These are phyloP conservation scores for Schizonepeta tenuifolia DNA, from an alignment of 257 asterid genomes.

Conservation along the genomic window DNA sequence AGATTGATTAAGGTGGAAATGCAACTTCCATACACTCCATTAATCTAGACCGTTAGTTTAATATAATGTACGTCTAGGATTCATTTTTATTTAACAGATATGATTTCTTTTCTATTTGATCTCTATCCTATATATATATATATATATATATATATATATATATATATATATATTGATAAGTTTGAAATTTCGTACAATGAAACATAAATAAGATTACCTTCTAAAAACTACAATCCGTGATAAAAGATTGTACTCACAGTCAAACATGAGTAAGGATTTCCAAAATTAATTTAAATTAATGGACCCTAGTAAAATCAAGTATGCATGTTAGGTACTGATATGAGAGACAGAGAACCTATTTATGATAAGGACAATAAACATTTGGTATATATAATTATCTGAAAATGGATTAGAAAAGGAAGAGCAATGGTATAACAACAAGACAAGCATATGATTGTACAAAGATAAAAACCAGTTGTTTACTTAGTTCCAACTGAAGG, in stretches of 20 bases:
- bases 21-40: no score
- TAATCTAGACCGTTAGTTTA: no score
- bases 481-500: background rate
- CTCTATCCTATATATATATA: no score
- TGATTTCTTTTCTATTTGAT: no score
- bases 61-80: no score
- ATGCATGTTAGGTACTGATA: slow-evolving; percentile 38
- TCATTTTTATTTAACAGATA: no score
- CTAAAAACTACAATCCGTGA: background rate
- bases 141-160: no score
- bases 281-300: slow-evolving; percentile 28
- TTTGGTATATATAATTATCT: slow-evolving; percentile 31
- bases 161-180: no score
- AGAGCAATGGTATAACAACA: slow-evolving; percentile 25
- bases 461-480: slow-evolving; percentile 4
- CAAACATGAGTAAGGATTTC: background rate
- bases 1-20: no score
- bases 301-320: slow-evolving; percentile 23
- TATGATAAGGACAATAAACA: slow-evolving; percentile 37
- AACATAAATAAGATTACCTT: slow-evolving; percentile 10
- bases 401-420: slow-evolving; percentile 35
- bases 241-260: background rate
- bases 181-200: slow-evolving; percentile 3
- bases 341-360: slow-evolving; percentile 9
- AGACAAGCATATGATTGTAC: slow-evolving; percentile 36